Evolutionary conservation across 352 stramenopile genomes (phyloP).

Genomic region (Pythium aphanidermatum): DNA sequence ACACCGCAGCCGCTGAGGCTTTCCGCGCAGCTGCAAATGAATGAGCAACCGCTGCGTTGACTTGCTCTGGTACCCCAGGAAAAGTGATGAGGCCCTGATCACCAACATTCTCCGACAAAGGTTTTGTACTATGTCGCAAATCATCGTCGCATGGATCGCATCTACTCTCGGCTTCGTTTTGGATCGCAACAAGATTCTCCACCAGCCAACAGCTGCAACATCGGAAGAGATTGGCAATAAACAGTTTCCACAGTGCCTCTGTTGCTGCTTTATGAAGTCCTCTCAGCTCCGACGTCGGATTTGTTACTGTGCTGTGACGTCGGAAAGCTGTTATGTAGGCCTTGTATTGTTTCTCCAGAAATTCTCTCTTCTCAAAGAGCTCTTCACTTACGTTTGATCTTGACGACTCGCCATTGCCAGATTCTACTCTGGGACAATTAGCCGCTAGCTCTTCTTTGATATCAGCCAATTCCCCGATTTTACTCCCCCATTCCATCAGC

Average conservation of each 20-base stretch:
- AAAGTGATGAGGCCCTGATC: too few relatives aligned
- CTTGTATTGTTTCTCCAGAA: constrained; percentile 6
- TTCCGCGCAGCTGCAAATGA: constrained; percentile 15
- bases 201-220: constrained; percentile 55
- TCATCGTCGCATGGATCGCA: not conserved
- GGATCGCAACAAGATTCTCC: constrained; percentile 26
- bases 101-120: not conserved
- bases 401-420: too few relatives aligned
- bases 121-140: not conserved
- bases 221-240: constrained; percentile 54
- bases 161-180: not conserved
- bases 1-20: constrained; percentile 2
- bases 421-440: too few relatives aligned
- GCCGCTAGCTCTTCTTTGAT: too few relatives aligned
- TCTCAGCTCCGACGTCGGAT: constrained; percentile 17
- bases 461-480: too few relatives aligned
- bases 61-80: constrained; percentile 2
- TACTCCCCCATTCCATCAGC: too few relatives aligned
- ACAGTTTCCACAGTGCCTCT: constrained; percentile 33
- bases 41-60: constrained; percentile 2
- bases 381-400: too few relatives aligned
- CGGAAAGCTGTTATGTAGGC: constrained; percentile 7
- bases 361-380: constrained; percentile 1
- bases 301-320: not conserved
- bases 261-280: constrained; percentile 32